A percentile compares a stretch with the other conserved stretches of the same genome.
phyloP scores from a whole-genome alignment of 106 monocot species.

The Ottelia alismoides region DNA sequence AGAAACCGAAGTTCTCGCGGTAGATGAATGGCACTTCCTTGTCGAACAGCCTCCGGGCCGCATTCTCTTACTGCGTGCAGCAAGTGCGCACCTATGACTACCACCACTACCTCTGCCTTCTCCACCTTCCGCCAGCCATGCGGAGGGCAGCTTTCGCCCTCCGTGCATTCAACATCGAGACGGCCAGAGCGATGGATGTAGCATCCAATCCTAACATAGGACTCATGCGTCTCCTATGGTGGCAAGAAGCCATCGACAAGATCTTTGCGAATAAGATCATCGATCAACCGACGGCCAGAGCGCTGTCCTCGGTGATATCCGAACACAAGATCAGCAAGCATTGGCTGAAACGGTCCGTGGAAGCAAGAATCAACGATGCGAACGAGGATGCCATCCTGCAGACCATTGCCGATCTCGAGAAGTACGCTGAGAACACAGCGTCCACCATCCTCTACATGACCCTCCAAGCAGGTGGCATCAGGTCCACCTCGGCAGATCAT shows the following conservation, averaged over 20 bases:
- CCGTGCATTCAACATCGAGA: slow-evolving; percentile 83
- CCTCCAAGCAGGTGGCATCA: slow-evolving; percentile 74
- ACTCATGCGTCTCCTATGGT: slow-evolving; percentile 94
- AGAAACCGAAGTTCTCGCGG: neutral
- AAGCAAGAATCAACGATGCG: slow-evolving; percentile 77
- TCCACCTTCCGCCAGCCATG: slow-evolving; percentile 64
- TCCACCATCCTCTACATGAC: slow-evolving; percentile 77
- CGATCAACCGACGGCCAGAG: slow-evolving; percentile 66
- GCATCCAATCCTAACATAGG: slow-evolving; percentile 74
- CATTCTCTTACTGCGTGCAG: slow-evolving; percentile 83
- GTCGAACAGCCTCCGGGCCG: slow-evolving; percentile 40
- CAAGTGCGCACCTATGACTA: slow-evolving; percentile 90
- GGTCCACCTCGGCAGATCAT: slow-evolving; percentile 69
- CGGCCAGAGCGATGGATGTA: slow-evolving; percentile 73
- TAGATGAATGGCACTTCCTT: slow-evolving; percentile 37
- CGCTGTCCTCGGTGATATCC: slow-evolving; percentile 54
- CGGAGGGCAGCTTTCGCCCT: slow-evolving; percentile 83
- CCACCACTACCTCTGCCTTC: slow-evolving; percentile 95
- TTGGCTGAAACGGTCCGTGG: slow-evolving; percentile 79
- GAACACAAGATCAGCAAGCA: slow-evolving; percentile 69
- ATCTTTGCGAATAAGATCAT: slow-evolving; percentile 48
- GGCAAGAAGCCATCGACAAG: slow-evolving; percentile 73
- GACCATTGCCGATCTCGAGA: slow-evolving; percentile 47
- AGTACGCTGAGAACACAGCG: slow-evolving; percentile 67
- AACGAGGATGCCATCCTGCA: slow-evolving; percentile 35